These are phyloP conservation scores for Diaporthe longicolla DNA, from an alignment of 2,329 filamentous ascomycete species.

Conservation along the genomic window DNA sequence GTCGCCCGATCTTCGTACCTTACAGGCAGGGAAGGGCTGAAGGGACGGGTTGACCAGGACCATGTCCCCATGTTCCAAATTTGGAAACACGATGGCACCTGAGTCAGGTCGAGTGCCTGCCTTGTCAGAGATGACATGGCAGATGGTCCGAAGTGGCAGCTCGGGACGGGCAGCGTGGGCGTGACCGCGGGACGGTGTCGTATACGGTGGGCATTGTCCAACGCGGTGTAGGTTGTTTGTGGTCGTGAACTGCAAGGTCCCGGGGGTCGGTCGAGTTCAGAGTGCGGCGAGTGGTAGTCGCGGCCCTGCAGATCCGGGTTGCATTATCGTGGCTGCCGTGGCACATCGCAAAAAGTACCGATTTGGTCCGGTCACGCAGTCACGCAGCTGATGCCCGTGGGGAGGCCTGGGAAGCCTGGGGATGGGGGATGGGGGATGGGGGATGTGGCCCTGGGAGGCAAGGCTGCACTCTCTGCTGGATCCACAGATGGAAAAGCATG, in stretches of 20 bases:
- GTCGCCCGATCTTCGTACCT: constrained; percentile 32
- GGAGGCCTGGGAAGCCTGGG: neutral
- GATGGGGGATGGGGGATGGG: too few species aligned
- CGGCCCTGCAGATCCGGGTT: constrained; percentile 36
- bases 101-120: neutral
- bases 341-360: constrained; percentile 37
- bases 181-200: constrained; percentile 2
- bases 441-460: too few species aligned
- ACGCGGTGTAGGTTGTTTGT: constrained; percentile 14
- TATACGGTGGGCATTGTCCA: constrained; percentile 1
- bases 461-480: neutral
- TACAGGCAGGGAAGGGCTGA: neutral
- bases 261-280: constrained; percentile 37
- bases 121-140: too few species aligned
- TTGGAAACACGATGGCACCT: constrained; percentile 21
- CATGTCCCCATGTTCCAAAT: neutral
- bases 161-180: neutral
- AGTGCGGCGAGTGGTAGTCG: constrained; percentile 25
- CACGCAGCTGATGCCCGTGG: constrained; percentile 8
- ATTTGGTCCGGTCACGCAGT: constrained; percentile 32
- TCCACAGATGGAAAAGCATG: constrained; percentile 31
- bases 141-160: too few species aligned
- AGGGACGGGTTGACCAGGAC: neutral
- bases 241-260: constrained; percentile 41
- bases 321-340: constrained; percentile 40